Percentiles rank a stretch among this genome's conserved stretches.
phyloP scores from a whole-genome alignment of 2,329 filamentous ascomycete genomes.

The Pestalotiopsis fici region DNA sequence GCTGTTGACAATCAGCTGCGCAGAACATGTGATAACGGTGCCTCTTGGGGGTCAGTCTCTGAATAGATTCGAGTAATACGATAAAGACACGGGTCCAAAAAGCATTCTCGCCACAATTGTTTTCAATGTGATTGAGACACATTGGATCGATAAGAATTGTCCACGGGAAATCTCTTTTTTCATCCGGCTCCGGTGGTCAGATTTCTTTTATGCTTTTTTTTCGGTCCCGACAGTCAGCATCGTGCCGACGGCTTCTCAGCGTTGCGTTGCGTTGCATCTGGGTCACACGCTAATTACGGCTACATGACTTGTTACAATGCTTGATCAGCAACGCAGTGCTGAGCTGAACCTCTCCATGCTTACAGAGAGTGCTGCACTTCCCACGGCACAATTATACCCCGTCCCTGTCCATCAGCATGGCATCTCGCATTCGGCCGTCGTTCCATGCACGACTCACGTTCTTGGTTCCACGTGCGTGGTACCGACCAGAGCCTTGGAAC shows the following conservation, averaged over 20 bases:
- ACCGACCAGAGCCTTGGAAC: background rate
- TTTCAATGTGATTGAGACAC: no score
- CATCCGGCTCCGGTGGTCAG: background rate
- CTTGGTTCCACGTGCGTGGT: background rate
- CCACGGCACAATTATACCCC: background rate
- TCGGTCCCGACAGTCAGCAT: background rate
- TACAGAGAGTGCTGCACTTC: background rate
- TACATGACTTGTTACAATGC: background rate
- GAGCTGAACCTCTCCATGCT: background rate
- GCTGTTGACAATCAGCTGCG: no score
- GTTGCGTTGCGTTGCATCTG: background rate
- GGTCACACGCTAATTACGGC: background rate
- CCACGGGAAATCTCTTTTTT: no score
- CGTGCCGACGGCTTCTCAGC: background rate
- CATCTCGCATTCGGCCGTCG: background rate
- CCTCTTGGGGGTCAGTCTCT: no score
- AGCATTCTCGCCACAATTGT: no score
- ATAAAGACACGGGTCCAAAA: no score
- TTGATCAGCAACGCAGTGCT: background rate
- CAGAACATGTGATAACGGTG: no score
- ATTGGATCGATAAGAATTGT: no score
- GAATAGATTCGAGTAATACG: no score
- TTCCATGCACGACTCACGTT: background rate
- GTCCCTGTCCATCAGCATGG: background rate
- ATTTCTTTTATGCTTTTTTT: background rate